phyloP scores from a whole-genome alignment of 148 eudicot genomes.

The Persicaria tinctoria region DNA sequence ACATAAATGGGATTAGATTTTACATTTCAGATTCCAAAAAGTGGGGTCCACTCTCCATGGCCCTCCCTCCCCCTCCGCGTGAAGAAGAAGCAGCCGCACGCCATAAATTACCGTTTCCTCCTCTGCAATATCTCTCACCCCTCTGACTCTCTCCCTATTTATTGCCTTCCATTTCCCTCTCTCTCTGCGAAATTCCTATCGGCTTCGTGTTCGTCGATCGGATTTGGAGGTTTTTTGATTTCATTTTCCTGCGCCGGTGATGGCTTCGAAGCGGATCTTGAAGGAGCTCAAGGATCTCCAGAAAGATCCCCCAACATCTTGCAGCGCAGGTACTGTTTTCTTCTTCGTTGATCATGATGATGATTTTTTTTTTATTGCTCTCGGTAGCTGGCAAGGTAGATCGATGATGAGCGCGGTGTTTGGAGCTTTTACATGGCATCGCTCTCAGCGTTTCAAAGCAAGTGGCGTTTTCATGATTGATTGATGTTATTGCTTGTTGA shows the following conservation, averaged over 20 bases:
- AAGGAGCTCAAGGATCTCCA: slow-evolving; percentile 88
- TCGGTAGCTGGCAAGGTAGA: neutral
- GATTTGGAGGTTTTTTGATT: neutral
- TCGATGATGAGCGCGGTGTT: neutral
- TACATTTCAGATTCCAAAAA: slow-evolving; percentile 7
- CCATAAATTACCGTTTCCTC: neutral
- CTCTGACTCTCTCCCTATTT: neutral
- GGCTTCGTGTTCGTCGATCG: neutral
- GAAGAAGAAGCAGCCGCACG: slow-evolving; percentile 15
- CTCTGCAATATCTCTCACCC: neutral
- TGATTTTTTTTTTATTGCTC: too few relatives aligned
- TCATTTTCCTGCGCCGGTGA: neutral
- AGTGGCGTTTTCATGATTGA: too few relatives aligned
- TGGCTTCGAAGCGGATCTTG: slow-evolving; percentile 74
- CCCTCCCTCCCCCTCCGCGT: slow-evolving; percentile 7
- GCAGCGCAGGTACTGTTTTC: slow-evolving; percentile 50
- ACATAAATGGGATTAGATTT: neutral
- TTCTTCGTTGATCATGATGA: neutral
- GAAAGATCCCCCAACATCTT: slow-evolving; percentile 72
- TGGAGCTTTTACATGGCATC: too few relatives aligned
- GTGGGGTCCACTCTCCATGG: neutral
- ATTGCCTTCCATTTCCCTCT: neutral
- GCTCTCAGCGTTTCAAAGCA: too few relatives aligned
- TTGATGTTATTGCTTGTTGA: neutral
- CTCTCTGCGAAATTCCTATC: neutral